Percentiles rank a stretch among this genome's conserved stretches.
Evolutionary conservation across 1,284 basidiomycete species (phyloP).

Genomic region (Rhizoctonia solani): DNA sequence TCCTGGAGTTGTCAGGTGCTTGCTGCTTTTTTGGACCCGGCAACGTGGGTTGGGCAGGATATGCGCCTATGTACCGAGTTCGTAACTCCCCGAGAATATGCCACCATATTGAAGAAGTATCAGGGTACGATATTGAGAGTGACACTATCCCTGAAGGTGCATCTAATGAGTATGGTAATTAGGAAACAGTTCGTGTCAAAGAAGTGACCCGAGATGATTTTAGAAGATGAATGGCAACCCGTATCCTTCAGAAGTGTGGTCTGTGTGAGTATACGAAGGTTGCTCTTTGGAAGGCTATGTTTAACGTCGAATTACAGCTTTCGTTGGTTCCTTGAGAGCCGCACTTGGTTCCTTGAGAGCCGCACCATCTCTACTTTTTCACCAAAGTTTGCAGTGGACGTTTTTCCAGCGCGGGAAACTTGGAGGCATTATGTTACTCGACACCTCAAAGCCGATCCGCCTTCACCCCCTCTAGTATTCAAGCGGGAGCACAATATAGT

Average conservation of each 20-base stretch:
- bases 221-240: conserved; percentile 11
- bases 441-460: neutral
- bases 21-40: conserved; percentile 9
- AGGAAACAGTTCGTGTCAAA: conserved; percentile 8
- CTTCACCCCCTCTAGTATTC: conserved; percentile 1
- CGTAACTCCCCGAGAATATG: conserved; percentile 23
- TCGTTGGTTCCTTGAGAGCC: conserved; percentile 14
- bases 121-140: conserved; percentile 21
- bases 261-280: conserved; percentile 17
- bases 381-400: conserved; percentile 1
- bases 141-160: no score
- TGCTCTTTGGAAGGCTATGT: neutral
- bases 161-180: no score
- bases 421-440: conserved; percentile 18
- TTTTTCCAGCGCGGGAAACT: conserved; percentile 15
- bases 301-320: neutral
- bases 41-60: conserved; percentile 20
- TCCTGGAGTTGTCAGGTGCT: neutral
- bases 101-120: conserved; percentile 28
- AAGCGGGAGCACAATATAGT: conserved; percentile 4
- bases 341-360: no score
- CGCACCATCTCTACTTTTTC: neutral
- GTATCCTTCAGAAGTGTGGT: conserved; percentile 19
- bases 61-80: conserved; percentile 26
- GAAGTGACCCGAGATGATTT: conserved; percentile 31